Base-by-base conservation (phyloP, 371 early-diverging fungal species). In the Blastocladiella emersonii region DNA sequence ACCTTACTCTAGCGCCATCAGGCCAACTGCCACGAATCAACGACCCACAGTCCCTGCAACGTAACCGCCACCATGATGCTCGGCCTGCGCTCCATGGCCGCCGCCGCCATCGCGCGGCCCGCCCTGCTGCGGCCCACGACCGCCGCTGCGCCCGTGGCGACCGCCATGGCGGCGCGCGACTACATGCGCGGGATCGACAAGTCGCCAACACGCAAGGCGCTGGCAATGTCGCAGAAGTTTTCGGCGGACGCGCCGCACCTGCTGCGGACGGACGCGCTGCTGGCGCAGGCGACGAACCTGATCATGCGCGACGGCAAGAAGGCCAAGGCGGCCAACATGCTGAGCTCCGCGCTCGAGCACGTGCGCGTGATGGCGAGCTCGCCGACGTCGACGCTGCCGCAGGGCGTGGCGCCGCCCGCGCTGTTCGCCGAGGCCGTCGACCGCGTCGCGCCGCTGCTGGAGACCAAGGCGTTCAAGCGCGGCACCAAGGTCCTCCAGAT, bases 271-370 rank as follows among this genome's bases (percentile, higher is more conserved):
- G 84, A 90, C 68, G 83, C 86, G 23, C 75, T 88, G 21, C 70
- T 90, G 23, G 75, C 79, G 34, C 91, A 90, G 61, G 65, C 90
- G 12, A 88, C 89, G 60, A 92, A 91, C 72, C 85, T 86, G 64
- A 75, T 92, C 59, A 92, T 92, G 92, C 76, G 85, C 56, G 84
- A 90, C 61, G 92, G 92, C 56, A 85, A 87, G 71, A 91, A 91
- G 68, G 78, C 83, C 23, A 76, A 77, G 27, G 91, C 93, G 23
- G 83, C 89, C 65, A 71, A 84, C 7, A 73, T 85, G 37, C 75
- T 93, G 0, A 70, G 72, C 27, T 81, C 84, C 64, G 87, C 92
- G 25, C 72, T 92, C 65, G 65, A 77, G 53, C 76, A 84, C 64
- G 82, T 95, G 51, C 84, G 85, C 37, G 61, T 73, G 43, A 76